Base-by-base conservation (phyloP, 164 flowering plant genomes). In the Cinnamomum chago region DNA sequence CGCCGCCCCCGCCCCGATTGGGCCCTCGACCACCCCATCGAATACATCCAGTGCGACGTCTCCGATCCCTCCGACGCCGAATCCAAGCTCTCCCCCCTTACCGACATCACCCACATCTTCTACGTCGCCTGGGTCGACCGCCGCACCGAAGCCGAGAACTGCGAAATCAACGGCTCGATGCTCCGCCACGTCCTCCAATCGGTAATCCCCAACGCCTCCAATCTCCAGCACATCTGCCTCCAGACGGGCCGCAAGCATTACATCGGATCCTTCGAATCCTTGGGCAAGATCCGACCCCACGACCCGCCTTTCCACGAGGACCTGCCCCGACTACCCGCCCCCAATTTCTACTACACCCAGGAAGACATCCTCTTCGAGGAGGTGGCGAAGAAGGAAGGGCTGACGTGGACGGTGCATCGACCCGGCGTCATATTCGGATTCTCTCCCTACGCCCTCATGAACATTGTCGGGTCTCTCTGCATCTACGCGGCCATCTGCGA, bases 401-500 rank as follows among this genome's bases (percentile, higher is more conserved):
- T 90, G 73, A 81, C 93, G 2, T 93, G 92, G 95, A 86, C 97
- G 9, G 77, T 93, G 14, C 93, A 89, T 71, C 81, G 98, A 0
- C 97, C 98, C 0, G 76, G 65, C 0, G 0, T 0, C 9, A 91
- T 91, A n/a, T 90, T 88, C 74, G 98, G 98, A 28, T 93, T 93
- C 71, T 93, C 98, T 0, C 98, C 97, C 0, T 87, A 74, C 62
- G 86, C 93, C 70, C 15, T 83, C 85, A 91, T 91, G 93, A 93
- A 91, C 80, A 1, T 89, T 1, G 70, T 93, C 20, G 91, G 91
- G 0, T 77, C 89, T 0, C 83, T 93, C 0, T 91, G 91, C 74
- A 91, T 87, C 14, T 93, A 93, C 72, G 98, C 96, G 0, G 84
- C 94, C 0, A 85, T 93, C 9, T 90, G 96, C 67, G 90, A 90